Evolutionary conservation across 2,329 filamentous ascomycete species (phyloP), one percentile per base, ranked within the genome.

Genomic region (Diplodia seriata): DNA sequence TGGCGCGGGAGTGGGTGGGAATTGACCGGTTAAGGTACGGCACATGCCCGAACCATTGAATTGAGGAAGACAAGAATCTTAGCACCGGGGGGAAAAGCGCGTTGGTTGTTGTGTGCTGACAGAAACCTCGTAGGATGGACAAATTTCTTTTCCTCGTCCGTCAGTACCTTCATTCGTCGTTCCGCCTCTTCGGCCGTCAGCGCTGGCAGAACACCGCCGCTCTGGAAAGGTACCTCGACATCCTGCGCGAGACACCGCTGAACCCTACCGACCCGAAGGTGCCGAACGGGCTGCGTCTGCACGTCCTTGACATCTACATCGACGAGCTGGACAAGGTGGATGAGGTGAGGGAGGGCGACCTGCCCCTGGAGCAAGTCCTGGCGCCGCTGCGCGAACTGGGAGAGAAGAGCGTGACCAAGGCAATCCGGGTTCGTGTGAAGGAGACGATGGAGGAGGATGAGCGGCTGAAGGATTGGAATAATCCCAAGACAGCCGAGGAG

Each of bases 111-210:
- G 47, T 20, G 8, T 9, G n/a, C 18, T n/a, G 43, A 38, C 11
- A 26, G 43, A 20, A 9, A 20, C 18, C 9, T 20, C 11, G 15
- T 43, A 74, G 92, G 51, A 90, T 98, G 83, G 93, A 99, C 81
- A 99, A 99, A 83, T 98, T 96, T 76, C 82, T 99, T 68, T 85
- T 94, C 72, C 85, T 98, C 20, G 90, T 96, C 68, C 86, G 95
- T 64, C 87, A 91, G 71, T 92, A 93, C 73, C 82, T 97, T 15
- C 88, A 86, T 47, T 89, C 90, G n/a, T 88, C 89, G 11, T 88
- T 97, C 70, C 79, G 77, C 57, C 79, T 80, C 23, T 74, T 85
- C 71, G 69, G 73, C 75, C 82, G 80, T 67, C 77, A 74, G n/a
- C 73, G 76, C 66, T 84, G 79, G 78, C 73, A 55, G 31, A 75